phyloP scores from a whole-genome alignment of 805 yeast genomes.

The Saccharomycopsis fermentans region DNA sequence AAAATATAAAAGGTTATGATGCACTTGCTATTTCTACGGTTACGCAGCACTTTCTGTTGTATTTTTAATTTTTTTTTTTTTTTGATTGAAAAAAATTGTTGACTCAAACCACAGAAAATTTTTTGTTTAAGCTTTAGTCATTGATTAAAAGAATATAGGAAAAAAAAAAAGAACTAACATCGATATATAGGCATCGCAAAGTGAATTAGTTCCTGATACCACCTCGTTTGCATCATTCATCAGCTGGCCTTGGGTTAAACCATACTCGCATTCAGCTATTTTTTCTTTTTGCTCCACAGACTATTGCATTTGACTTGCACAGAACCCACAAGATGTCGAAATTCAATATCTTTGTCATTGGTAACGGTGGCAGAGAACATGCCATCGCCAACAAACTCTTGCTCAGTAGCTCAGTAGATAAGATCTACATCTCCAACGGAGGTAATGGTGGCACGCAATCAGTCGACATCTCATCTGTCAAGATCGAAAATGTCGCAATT shows the following conservation, averaged over 20 bases:
- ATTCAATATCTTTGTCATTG: constrained; percentile 71
- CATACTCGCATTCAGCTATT: too few relatives aligned
- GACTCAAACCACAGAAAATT: neutral
- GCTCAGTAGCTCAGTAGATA: constrained; percentile 61
- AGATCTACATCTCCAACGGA: constrained; percentile 90
- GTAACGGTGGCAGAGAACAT: constrained; percentile 99
- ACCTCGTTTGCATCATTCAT: too few relatives aligned
- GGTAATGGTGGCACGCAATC: constrained; percentile 80
- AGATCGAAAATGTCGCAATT: constrained; percentile 48
- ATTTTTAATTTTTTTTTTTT: neutral
- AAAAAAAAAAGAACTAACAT: neutral
- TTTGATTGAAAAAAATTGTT: neutral
- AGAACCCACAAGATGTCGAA: neutral
- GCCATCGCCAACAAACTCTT: constrained; percentile 88
- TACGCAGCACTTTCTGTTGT: neutral
- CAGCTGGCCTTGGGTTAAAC: too few relatives aligned
- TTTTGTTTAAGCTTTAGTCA: neutral
- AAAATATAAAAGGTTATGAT: too few relatives aligned
- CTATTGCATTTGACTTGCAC: too few relatives aligned
- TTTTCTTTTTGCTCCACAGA: neutral
- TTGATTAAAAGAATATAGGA: neutral
- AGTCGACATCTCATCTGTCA: constrained; percentile 32
- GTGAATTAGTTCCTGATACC: neutral
- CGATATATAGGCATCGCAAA: neutral
- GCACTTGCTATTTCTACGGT: too few relatives aligned